phyloP scores from a whole-genome alignment of 441 rosid species.

The Kokia cookei region DNA sequence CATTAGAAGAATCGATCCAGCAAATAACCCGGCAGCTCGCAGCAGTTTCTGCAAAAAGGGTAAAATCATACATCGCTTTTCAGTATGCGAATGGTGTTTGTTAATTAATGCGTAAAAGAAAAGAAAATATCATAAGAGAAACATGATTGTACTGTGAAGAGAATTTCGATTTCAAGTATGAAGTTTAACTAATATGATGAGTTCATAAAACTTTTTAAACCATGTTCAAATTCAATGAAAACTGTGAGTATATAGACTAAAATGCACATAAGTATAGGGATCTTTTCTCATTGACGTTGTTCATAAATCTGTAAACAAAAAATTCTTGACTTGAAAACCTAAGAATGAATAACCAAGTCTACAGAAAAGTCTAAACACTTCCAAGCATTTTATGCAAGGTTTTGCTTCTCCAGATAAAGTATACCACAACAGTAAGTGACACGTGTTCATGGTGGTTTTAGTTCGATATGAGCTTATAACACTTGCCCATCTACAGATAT shows the following conservation, averaged over 20 bases:
- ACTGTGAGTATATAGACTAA: background rate
- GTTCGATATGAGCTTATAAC: background rate
- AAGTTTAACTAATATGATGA: background rate
- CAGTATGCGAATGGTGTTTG: background rate
- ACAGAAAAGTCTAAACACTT: background rate
- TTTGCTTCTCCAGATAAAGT: background rate
- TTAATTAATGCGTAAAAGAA: background rate
- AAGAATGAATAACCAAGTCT: background rate
- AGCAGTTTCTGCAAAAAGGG: conserved; percentile 56
- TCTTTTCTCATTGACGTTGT: background rate
- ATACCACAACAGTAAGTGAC: background rate
- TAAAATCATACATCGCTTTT: background rate
- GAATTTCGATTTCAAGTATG: background rate
- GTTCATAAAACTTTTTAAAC: background rate
- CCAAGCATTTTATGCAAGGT: background rate
- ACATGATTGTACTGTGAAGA: background rate
- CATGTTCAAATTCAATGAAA: too few species aligned
- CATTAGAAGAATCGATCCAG: conserved; percentile 73
- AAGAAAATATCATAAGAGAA: background rate
- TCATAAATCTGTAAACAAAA: background rate
- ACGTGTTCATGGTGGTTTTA: background rate
- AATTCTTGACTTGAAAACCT: background rate
- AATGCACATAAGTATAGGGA: background rate
- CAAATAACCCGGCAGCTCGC: conserved; percentile 64
- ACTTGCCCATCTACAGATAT: background rate